Conservation (phyloP, 257 asterid genomes). For the Jaltomata sinuosa region DNA sequence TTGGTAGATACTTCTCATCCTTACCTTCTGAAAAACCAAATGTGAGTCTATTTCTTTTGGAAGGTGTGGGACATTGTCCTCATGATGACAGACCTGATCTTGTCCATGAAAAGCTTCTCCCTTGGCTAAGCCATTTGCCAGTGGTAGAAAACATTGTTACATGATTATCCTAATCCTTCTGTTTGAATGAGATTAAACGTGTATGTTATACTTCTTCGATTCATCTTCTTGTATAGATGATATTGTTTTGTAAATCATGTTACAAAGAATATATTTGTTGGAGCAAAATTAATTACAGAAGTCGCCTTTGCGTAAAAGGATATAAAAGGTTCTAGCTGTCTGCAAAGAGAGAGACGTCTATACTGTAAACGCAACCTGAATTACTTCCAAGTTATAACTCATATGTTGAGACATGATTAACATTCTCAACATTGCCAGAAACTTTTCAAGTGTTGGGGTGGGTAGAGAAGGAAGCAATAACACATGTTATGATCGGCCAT, state of each 20-base stretch:
- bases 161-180: neutral
- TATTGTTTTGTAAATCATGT: neutral
- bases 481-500: neutral
- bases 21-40: conserved; percentile 41
- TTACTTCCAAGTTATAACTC: neutral
- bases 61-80: conserved; percentile 95
- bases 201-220: neutral
- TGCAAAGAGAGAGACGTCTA: too few species aligned
- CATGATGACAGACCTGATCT: conserved; percentile 91
- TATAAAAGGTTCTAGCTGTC: neutral
- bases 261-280: neutral
- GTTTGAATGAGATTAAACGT: neutral
- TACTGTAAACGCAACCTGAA: neutral
- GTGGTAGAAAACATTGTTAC: neutral
- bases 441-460: neutral
- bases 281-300: neutral
- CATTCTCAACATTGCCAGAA: neutral
- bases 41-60: conserved; percentile 47
- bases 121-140: conserved; percentile 66
- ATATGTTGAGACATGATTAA: neutral
- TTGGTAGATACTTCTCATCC: conserved; percentile 70
- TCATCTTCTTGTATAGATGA: neutral
- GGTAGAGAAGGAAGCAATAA: neutral
- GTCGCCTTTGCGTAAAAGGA: neutral
- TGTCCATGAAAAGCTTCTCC: conserved; percentile 74